phyloP scores from a whole-genome alignment of 1,139 yeast species.

The Blastobotrys capitulatus region DNA sequence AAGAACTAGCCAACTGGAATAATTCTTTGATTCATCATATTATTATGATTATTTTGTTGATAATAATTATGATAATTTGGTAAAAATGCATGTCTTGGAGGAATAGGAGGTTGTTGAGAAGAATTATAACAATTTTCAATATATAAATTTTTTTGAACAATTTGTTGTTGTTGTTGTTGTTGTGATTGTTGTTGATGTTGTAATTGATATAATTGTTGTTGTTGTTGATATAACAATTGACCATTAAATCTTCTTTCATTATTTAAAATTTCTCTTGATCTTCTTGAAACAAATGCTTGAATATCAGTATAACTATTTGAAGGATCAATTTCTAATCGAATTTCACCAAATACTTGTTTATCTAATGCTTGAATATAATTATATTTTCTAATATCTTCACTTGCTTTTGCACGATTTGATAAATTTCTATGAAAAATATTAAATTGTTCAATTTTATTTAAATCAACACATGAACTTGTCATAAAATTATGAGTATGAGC shows the following conservation, averaged over 20 bases:
- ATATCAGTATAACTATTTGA: slow-evolving; percentile 2
- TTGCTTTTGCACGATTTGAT: slow-evolving; percentile 5
- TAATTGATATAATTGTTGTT: neutral
- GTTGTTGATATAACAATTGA: neutral
- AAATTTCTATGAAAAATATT: slow-evolving; percentile 8
- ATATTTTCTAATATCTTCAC: slow-evolving; percentile 11
- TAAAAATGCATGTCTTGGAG: neutral
- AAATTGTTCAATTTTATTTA: neutral
- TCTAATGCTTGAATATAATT: slow-evolving; percentile 7
- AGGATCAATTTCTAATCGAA: slow-evolving; percentile 8
- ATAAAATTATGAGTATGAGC: slow-evolving; percentile 11
- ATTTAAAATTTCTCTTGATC: neutral
- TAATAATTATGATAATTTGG: neutral
- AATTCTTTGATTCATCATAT: too few species aligned
- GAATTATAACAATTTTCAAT: neutral
- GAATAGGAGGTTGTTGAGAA: neutral
- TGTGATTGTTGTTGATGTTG: neutral
- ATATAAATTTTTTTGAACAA: neutral
- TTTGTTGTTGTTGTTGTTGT: too few species aligned
- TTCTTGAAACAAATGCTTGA: slow-evolving; percentile 1
- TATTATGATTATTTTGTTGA: neutral
- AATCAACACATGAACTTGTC: slow-evolving; percentile 6
- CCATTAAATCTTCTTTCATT: neutral
- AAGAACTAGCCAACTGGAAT: too few species aligned
- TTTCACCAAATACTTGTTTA: slow-evolving; percentile 1